Evolutionary conservation across 176 grass and related monocot species (phyloP).

Genomic region (Metroxylon sagu): DNA sequence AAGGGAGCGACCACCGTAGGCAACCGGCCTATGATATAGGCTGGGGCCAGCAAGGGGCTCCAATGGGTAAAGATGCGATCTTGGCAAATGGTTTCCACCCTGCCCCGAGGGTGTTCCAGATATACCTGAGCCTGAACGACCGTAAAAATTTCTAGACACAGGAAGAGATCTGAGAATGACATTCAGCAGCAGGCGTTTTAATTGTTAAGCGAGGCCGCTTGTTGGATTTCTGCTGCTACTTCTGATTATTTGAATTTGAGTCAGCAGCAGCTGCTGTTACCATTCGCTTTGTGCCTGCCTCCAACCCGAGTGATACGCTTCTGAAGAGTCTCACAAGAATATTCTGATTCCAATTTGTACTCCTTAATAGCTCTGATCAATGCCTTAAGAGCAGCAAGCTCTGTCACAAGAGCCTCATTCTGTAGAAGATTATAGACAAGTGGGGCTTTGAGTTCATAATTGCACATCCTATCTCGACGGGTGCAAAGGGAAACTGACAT

Average conservation of each 20-base stretch:
- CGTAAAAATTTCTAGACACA: too few relatives aligned
- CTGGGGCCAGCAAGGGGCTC: too few relatives aligned
- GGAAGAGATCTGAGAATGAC: too few relatives aligned
- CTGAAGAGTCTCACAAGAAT: slow-evolving; percentile 30
- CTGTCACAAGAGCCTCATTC: slow-evolving; percentile 38
- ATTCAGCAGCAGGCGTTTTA: too few relatives aligned
- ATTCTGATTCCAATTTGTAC: slow-evolving; percentile 38
- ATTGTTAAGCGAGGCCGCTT: too few relatives aligned
- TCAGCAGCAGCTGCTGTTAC: neutral
- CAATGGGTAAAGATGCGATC: too few relatives aligned
- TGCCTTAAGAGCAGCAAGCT: slow-evolving; percentile 33
- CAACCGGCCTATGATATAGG: too few relatives aligned
- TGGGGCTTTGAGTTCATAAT: neutral
- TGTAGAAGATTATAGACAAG: slow-evolving; percentile 25
- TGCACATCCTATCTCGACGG: slow-evolving; percentile 5
- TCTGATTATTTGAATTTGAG: slow-evolving; percentile 3
- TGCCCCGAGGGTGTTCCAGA: too few relatives aligned
- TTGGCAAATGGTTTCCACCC: too few relatives aligned
- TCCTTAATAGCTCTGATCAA: slow-evolving; percentile 45
- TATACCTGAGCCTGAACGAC: too few relatives aligned
- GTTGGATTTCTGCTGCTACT: too few relatives aligned
- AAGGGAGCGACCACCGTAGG: too few relatives aligned
- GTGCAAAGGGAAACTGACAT: slow-evolving; percentile 1
- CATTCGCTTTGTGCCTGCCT: neutral
- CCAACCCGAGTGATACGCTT: slow-evolving; percentile 35